phyloP scores from a whole-genome alignment of 2,329 filamentous ascomycete species.

The Penicillium hordei region DNA sequence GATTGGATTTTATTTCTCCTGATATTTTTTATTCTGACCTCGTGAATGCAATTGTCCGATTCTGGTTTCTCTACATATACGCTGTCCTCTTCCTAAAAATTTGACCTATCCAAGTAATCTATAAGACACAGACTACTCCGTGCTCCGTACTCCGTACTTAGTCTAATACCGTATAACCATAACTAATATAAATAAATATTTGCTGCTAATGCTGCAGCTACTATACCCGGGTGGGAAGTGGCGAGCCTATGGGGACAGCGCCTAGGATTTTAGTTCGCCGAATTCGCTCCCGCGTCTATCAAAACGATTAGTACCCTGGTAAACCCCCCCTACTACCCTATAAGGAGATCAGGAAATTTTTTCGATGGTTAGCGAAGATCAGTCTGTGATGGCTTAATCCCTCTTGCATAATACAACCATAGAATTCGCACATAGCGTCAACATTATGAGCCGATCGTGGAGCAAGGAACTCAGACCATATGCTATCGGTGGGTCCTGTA shows the following conservation, averaged over 20 bases:
- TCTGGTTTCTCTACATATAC: background rate
- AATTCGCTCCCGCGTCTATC: slow-evolving; percentile 13
- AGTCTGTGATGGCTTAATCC: background rate
- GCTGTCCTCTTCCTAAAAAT: background rate
- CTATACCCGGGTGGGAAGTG: slow-evolving; percentile 12
- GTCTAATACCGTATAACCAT: slow-evolving; percentile 8
- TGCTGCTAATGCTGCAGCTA: slow-evolving; percentile 8
- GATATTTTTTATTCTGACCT: background rate
- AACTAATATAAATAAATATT: slow-evolving; percentile 8
- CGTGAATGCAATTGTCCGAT: slow-evolving; percentile 2
- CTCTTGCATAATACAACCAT: slow-evolving; percentile 1
- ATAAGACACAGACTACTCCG: slow-evolving; percentile 1
- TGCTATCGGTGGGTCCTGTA: slow-evolving; percentile 10
- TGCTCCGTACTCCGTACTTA: background rate
- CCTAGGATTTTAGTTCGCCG: slow-evolving; percentile 10
- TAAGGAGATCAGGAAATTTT: background rate
- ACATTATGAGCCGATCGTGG: slow-evolving; percentile 11
- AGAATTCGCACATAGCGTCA: background rate
- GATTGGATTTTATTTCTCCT: slow-evolving; percentile 4
- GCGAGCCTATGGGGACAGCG: slow-evolving; percentile 10
- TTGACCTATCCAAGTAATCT: slow-evolving; percentile 10
- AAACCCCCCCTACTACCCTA: background rate
- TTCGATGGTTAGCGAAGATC: background rate
- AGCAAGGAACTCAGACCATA: slow-evolving; percentile 16
- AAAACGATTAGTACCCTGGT: background rate